Evolutionary conservation across 257 asterid genomes (phyloP).

Genomic region (Apocynum venetum): DNA sequence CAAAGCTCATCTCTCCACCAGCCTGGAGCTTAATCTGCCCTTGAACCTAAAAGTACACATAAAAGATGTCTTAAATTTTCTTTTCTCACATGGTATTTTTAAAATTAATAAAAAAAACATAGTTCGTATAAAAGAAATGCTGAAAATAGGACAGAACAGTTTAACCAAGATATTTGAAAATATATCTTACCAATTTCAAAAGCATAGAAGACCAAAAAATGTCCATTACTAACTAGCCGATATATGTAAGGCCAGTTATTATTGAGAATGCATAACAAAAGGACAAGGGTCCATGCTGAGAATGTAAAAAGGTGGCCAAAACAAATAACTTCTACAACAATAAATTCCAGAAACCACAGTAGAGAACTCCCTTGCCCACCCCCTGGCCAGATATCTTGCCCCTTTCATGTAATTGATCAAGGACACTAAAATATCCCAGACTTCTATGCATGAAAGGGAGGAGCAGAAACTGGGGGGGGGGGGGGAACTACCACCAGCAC

Average conservation of each 20-base stretch:
- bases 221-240: not conserved
- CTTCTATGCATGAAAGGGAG: no score
- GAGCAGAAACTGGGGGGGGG: no score
- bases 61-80: conserved; percentile 15
- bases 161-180: not conserved
- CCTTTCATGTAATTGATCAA: no score
- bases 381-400: not conserved
- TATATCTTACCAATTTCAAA: not conserved
- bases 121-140: not conserved
- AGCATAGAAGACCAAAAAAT: not conserved
- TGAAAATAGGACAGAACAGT: not conserved
- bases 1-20: conserved; percentile 84
- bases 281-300: not conserved
- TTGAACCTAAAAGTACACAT: conserved; percentile 63
- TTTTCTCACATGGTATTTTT: conserved; percentile 2
- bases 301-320: not conserved
- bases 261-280: not conserved
- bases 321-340: not conserved
- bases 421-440: no score
- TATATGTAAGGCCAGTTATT: not conserved
- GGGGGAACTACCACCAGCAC: no score
- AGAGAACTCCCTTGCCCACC: not conserved
- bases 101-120: not conserved
- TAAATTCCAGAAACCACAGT: not conserved
- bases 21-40: conserved; percentile 88